Evolutionary conservation across 2,329 filamentous ascomycete species (phyloP).

Genomic region (Thyridium curvatum): DNA sequence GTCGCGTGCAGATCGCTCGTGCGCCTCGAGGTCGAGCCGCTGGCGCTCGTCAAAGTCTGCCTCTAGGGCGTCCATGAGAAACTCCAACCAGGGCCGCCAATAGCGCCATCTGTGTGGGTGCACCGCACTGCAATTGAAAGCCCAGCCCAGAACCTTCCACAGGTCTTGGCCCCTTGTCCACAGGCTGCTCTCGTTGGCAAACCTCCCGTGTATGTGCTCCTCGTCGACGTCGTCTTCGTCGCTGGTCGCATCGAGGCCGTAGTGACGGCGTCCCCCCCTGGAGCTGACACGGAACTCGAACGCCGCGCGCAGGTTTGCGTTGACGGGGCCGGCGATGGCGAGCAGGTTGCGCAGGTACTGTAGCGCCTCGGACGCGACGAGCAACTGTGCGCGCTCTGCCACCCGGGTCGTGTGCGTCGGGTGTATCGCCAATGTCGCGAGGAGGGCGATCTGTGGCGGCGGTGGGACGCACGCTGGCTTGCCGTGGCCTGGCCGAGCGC

Average conservation of each 20-base stretch:
- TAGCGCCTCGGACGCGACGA: conserved; percentile 61
- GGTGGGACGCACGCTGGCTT: conserved; percentile 58
- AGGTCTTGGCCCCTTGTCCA: conserved; percentile 79
- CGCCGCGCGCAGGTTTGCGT: conserved; percentile 62
- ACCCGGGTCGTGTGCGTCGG: conserved; percentile 72
- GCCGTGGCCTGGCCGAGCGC: conserved; percentile 9
- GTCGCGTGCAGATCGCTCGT: too few relatives aligned
- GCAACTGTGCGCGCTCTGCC: conserved; percentile 50
- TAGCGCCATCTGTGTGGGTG: conserved; percentile 70
- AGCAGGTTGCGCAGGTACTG: conserved; percentile 65
- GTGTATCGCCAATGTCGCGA: conserved; percentile 78
- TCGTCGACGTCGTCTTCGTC: conserved; percentile 37
- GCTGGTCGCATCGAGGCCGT: conserved; percentile 27
- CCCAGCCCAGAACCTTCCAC: conserved; percentile 86
- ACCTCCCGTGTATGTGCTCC: conserved; percentile 47
- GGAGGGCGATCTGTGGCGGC: conserved; percentile 66
- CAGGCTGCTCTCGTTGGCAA: conserved; percentile 60
- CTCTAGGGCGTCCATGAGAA: conserved; percentile 73
- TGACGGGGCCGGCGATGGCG: conserved; percentile 59
- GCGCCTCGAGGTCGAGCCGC: conserved; percentile 34
- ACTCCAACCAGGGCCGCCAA: conserved; percentile 76
- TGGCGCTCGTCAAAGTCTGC: conserved; percentile 58
- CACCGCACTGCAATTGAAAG: conserved; percentile 77
- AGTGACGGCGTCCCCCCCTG: conserved; percentile 12
- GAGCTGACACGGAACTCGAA: conserved; percentile 54